Evolutionary conservation across 1,139 yeast species (phyloP), one percentile per base, ranked within the genome.

Genomic region (Kurtzmaniella quercitrusa): DNA sequence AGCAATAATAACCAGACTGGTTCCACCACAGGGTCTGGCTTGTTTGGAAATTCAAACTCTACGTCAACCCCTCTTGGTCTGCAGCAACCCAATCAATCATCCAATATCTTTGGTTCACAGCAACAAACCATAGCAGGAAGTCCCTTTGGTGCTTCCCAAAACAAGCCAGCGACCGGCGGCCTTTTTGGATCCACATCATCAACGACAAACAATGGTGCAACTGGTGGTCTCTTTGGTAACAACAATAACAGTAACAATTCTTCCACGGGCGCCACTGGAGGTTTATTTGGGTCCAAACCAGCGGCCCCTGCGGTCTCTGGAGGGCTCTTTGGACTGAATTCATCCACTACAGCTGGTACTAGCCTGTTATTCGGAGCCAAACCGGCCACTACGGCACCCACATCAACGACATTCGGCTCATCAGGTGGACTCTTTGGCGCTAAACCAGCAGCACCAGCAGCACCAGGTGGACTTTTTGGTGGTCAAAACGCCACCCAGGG

Each of bases 141-240:
- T 3, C 44, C 60, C n/a, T 63, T 63, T 48, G 67, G 68, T n/a
- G 25, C 40, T 41, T 38, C 50, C 43, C 34, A 48, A 34, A 45
- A 50, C 33, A 46, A 39, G 37, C 46, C 53, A 37, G 43, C 52
- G 16, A 49, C 58, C 4, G 66, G 71, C 8, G 70, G 75, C 9
- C 52, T 65, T 19, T 70, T 68, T 58, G 75, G 75, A 1, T 56
- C 50, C 6, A 56, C 23, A 10, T n/a, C 50, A 47, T 50, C 48
- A 43, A 25, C 44, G 12, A 44, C 38, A 29, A 37, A 42, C 53
- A n/a, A 37, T 21, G 39, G 51, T 31, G 11, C 57, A 27, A 41
- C 49, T 12, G 71, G 75, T 18, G 74, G 77, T 0, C 51, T 74
- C 14, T 74, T 76, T 60, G 31, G 50, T 15, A 62, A 55, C 42